Evolutionary conservation across 1,284 basidiomycete genomes (phyloP).

Genomic region (Afroboletus lepidellus): DNA sequence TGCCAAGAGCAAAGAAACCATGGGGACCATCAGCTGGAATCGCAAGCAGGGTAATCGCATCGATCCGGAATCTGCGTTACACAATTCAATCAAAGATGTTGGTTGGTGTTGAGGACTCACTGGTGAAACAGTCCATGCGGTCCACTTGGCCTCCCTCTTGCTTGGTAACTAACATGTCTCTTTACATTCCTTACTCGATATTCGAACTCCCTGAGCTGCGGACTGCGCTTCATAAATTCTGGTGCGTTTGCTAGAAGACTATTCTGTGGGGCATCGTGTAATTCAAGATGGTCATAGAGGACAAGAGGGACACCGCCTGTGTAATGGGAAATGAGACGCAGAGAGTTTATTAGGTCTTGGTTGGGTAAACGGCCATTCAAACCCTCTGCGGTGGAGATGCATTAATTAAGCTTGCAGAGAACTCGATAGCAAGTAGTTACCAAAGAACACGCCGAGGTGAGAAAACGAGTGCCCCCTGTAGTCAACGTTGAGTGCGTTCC

Average conservation of each 20-base stretch:
- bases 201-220: slow-evolving; percentile 50
- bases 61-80: slow-evolving; percentile 79
- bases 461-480: slow-evolving; percentile 97
- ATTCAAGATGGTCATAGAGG: slow-evolving; percentile 74
- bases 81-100: slow-evolving; percentile 10
- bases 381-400: slow-evolving; percentile 67
- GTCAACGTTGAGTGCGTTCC: slow-evolving; percentile 94
- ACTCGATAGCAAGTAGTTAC: slow-evolving; percentile 44
- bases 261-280: slow-evolving; percentile 38
- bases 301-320: slow-evolving; percentile 72
- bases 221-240: slow-evolving; percentile 39
- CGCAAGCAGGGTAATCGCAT: slow-evolving; percentile 89
- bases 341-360: slow-evolving; percentile 90
- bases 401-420: neutral
- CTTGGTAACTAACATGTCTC: slow-evolving; percentile 68
- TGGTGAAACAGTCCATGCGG: slow-evolving; percentile 78
- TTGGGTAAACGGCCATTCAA: slow-evolving; percentile 94
- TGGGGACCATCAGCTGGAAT: slow-evolving; percentile 89
- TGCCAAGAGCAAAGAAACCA: slow-evolving; percentile 91
- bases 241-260: slow-evolving; percentile 49
- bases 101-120: slow-evolving; percentile 39
- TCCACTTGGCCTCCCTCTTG: slow-evolving; percentile 69
- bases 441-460: slow-evolving; percentile 88
- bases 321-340: slow-evolving; percentile 70
- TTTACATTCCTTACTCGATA: slow-evolving; percentile 62